Evolutionary conservation across 2,329 filamentous ascomycete species (phyloP).

Genomic region (Hypoxylon sp.): DNA sequence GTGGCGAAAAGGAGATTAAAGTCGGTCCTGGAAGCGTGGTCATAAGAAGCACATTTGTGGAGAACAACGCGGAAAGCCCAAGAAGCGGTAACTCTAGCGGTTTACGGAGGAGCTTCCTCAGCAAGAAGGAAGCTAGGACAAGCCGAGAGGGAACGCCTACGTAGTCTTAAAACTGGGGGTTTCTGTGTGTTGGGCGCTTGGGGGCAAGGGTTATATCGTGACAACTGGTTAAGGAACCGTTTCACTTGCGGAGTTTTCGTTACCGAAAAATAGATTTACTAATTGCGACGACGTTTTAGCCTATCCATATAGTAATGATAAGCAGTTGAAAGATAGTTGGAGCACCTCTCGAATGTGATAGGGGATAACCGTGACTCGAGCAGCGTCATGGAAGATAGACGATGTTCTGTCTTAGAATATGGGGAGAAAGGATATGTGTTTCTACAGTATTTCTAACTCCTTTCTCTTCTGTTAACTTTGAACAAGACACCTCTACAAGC

Average conservation of each 20-base stretch:
- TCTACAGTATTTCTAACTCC: background rate
- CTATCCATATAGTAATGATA: constrained; percentile 35
- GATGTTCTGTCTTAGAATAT: background rate
- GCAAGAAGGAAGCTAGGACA: constrained; percentile 48
- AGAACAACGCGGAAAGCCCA: constrained; percentile 52
- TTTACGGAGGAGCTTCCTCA: constrained; percentile 51
- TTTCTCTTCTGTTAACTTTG: background rate
- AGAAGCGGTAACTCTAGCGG: constrained; percentile 42
- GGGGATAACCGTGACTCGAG: background rate
- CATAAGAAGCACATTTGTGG: constrained; percentile 81
- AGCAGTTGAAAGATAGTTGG: constrained; percentile 1
- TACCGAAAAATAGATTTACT: constrained; percentile 32
- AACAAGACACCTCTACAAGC: background rate
- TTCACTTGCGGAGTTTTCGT: constrained; percentile 26
- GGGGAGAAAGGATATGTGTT: background rate
- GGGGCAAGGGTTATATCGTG: constrained; percentile 18
- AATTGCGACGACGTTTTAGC: constrained; percentile 27
- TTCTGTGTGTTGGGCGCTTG: constrained; percentile 20
- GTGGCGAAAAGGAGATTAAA: constrained; percentile 79
- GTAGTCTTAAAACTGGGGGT: constrained; percentile 21
- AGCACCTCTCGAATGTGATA: background rate
- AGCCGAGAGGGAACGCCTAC: constrained; percentile 50
- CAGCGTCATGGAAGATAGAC: background rate
- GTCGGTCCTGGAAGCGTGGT: constrained; percentile 81
- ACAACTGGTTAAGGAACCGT: constrained; percentile 21